Conservation (phyloP, 257 asterid species). For the Leptodermis oblonga region DNA sequence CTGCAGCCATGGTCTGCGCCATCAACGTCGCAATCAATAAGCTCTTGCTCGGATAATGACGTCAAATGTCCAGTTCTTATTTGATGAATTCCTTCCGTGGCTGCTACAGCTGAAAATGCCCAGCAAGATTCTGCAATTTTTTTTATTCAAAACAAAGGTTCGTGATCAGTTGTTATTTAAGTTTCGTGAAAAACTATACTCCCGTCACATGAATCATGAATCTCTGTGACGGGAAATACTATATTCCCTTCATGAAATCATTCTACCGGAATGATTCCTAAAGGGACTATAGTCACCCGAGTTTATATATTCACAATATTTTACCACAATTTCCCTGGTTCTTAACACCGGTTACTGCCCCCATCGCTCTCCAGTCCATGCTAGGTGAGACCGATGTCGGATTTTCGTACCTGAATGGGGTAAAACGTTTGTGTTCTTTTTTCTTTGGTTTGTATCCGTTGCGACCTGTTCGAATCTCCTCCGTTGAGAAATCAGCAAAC, state of each 20-base stretch:
- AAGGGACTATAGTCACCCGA: too few relatives aligned
- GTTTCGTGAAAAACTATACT: too few relatives aligned
- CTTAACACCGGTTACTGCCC: conserved; percentile 10
- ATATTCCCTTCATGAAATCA: too few relatives aligned
- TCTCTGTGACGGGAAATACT: too few relatives aligned
- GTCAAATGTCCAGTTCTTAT: background rate
- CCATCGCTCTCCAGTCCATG: conserved; percentile 12
- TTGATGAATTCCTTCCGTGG: conserved; percentile 1
- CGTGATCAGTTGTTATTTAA: too few relatives aligned
- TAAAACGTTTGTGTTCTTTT: background rate
- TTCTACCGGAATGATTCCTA: too few relatives aligned
- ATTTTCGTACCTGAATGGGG: conserved; percentile 1
- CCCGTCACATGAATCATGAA: too few relatives aligned
- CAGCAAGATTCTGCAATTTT: conserved; percentile 7
- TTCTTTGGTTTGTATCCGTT: background rate
- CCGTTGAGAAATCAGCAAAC: conserved; percentile 11
- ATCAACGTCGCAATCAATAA: background rate
- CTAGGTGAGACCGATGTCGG: background rate
- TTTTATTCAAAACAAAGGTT: too few relatives aligned
- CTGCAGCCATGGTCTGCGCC: background rate
- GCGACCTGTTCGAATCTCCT: background rate
- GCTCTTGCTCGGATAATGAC: conserved; percentile 7
- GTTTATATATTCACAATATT: too few relatives aligned
- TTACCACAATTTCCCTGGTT: conserved; percentile 16
- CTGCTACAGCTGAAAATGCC: conserved; percentile 17